Evolutionary conservation across 164 flowering plant genomes (phyloP), one percentile per base, ranked within the genome.

Genomic region (Malania oleifera): DNA sequence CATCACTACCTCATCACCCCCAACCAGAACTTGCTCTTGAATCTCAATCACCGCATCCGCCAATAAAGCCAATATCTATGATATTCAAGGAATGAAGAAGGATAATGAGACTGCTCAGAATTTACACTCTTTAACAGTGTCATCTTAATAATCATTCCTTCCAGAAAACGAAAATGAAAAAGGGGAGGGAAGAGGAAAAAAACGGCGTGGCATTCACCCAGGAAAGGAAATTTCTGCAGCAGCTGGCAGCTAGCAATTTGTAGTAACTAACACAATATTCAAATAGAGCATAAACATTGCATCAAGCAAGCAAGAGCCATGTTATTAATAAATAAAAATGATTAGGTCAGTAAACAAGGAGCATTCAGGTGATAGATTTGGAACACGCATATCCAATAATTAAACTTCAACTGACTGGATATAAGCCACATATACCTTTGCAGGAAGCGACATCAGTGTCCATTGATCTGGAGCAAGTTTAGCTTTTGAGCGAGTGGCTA

Each of bases 401-500:
- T n/a, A n/a, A n/a, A n/a, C n/a, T n/a, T n/a, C n/a, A n/a, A n/a
- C n/a, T n/a, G n/a, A 31, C 35, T 31, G 35, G 6, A 31, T n/a
- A n/a, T n/a, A n/a, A n/a, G n/a, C n/a, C 35, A 31, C 35, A 31
- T 45, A 35, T 78, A 92, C 98, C 93, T 93, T 93, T 46, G 73
- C 81, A 63, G 89, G 89, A 66, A 93, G 96, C 18, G 96, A 83
- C 65, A 93, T 67, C 71, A 75, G 15, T 2, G 90, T 86, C 99
- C 99, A 90, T 50, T 79, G 87, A 50, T 90, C 95, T 37, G 97
- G 99, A 71, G 82, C 77, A 54, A 62, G 40, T 74, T 79, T 93
- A 55, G 92, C 86, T 72, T 79, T 86, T 56, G 99, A 83, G 38
- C 97, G 89, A 64, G 99, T 93, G 48, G 78, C 81, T 65, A 93